These are phyloP conservation scores for Calycina marina DNA, from an alignment of 2,329 filamentous ascomycete genomes.

Conservation along the genomic window DNA sequence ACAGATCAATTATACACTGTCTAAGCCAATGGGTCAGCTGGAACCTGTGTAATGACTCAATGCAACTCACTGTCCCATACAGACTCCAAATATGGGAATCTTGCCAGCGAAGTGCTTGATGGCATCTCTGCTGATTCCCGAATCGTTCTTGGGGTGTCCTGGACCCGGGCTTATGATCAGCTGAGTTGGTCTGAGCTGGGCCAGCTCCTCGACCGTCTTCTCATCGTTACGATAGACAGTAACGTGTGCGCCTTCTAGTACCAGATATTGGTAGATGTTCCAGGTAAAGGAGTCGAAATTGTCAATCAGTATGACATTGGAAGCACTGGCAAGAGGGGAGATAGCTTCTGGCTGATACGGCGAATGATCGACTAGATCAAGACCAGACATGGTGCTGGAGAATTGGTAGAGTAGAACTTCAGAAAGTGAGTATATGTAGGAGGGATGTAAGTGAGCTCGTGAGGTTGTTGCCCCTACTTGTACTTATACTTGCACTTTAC, in stretches of 20 bases:
- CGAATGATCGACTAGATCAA: slow-evolving; percentile 61
- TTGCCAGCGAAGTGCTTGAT: slow-evolving; percentile 88
- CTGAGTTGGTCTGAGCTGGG: slow-evolving; percentile 76
- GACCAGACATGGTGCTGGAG: slow-evolving; percentile 26
- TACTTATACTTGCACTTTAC: no score
- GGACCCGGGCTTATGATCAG: slow-evolving; percentile 90
- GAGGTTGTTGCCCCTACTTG: no score
- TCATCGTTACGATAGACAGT: slow-evolving; percentile 88
- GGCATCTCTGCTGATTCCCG: slow-evolving; percentile 82
- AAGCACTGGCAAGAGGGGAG: slow-evolving; percentile 60
- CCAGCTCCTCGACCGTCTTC: slow-evolving; percentile 70
- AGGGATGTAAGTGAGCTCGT: background rate
- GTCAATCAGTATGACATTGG: slow-evolving; percentile 89
- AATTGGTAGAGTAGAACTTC: slow-evolving; percentile 2
- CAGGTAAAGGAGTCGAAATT: slow-evolving; percentile 99
- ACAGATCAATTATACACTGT: slow-evolving; percentile 92
- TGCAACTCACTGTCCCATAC: slow-evolving; percentile 78
- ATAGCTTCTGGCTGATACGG: slow-evolving; percentile 69
- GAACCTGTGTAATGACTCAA: no score
- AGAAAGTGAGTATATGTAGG: background rate
- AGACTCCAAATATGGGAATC: slow-evolving; percentile 91
- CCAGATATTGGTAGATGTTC: slow-evolving; percentile 98
- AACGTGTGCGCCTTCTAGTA: slow-evolving; percentile 86
- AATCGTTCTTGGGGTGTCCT: slow-evolving; percentile 81
- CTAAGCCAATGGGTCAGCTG: no score